Conservation (phyloP, 1,139 yeast species). For the Saccharomycopsis crataegensis region DNA sequence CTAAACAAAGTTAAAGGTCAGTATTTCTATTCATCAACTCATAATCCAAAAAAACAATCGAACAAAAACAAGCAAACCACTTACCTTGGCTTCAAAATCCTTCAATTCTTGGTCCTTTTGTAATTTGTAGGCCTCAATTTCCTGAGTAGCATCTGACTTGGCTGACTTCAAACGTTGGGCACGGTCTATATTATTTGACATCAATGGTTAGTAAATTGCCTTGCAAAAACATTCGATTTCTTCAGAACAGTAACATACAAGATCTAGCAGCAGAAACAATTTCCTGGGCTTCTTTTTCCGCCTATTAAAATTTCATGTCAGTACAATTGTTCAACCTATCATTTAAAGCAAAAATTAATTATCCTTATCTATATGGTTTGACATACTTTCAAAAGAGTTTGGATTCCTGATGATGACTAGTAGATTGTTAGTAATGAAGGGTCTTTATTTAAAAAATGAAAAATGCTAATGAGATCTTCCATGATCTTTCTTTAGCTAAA, state of each 20-base stretch:
- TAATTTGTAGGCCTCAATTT: constrained; percentile 78
- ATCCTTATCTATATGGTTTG: too few species aligned
- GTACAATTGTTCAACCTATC: neutral
- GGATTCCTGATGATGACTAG: constrained; percentile 29
- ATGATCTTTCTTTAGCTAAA: too few species aligned
- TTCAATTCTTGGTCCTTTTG: constrained; percentile 80
- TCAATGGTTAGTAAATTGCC: neutral
- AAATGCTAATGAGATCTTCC: too few species aligned
- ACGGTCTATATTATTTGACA: constrained; percentile 40
- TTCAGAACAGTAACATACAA: constrained; percentile 32
- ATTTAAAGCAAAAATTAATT: neutral
- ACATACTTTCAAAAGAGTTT: constrained; percentile 32
- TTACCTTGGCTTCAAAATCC: constrained; percentile 52
- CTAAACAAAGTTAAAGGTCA: constrained; percentile 20
- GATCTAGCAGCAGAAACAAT: constrained; percentile 87
- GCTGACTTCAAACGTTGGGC: constrained; percentile 89
- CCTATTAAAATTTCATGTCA: constrained; percentile 31
- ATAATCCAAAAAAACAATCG: neutral
- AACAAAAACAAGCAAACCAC: constrained; percentile 13
- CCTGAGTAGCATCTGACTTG: constrained; percentile 84
- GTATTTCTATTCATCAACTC: neutral
- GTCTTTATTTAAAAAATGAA: too few species aligned
- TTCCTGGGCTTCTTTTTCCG: constrained; percentile 95
- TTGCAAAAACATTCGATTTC: neutral
- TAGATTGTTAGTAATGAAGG: constrained; percentile 4